Base-by-base conservation (phyloP, 257 asterid species). In the Solanum tacnaense region DNA sequence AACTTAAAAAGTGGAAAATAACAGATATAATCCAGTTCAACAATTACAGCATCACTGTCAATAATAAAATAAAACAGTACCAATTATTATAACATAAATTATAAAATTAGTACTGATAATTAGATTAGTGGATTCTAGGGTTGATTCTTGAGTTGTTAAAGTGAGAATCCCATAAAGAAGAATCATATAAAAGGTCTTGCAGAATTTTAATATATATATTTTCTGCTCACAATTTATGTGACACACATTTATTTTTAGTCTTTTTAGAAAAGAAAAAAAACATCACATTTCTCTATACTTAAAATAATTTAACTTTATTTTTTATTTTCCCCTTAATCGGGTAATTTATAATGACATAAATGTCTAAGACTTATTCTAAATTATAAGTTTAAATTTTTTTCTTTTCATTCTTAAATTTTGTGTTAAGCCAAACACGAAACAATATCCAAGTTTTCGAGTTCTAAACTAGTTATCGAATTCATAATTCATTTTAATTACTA, bases 101-200 rank as follows among this genome's bases (percentile, higher is more conserved):
- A 68, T 68, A 68, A 83, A 68, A 46, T 32, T 46, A 74, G 71
- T 36, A 75, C 31, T 65, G 23, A 56, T 15, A 31, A 62, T 25
- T 67, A 41, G 31, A 20, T 8, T 38, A 44, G 34, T 71, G 44
- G 83, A 73, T 38, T 82, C 68, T 49, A 62, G 39, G 36, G 58
- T 68, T 74, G 92, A 86, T 85, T 62, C 75, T 39, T 49, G 65
- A 52, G 89, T 86, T 84, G 90, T 87, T 76, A 38, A 86, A 92
- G 93, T 94, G 95, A 94, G 92, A 93, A 93, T 89, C 93, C 82
- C 86, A 88, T 86, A 90, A 89, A 90, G 81, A 88, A 91, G 88
- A 91, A 91, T 88, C 88, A 79, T 5, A 21, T 13, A 70, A 89
- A 87, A 86, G 88, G 12, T 67, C 20, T 9, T 46, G 9, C 20